A percentile compares a stretch with the other conserved stretches of the same genome.
Conservation (phyloP, 805 yeast genomes). For the Lachancea lanzarotensis region DNA sequence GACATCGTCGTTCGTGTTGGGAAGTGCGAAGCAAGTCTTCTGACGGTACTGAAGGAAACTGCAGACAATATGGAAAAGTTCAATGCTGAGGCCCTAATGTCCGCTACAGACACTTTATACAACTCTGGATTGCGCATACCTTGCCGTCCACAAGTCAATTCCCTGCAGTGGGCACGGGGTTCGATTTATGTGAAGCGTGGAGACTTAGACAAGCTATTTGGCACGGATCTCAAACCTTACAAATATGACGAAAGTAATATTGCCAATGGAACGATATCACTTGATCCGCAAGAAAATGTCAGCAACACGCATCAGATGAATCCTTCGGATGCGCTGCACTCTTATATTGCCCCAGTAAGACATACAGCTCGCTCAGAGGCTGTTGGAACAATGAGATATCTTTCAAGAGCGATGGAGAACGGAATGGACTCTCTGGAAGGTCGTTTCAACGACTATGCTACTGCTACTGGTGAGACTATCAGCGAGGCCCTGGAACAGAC, state of each 20-base stretch:
- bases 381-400: conserved; percentile 37
- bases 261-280: conserved; percentile 39
- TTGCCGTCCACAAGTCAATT: conserved; percentile 69
- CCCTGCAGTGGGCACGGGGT: conserved; percentile 85
- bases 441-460: conserved; percentile 51
- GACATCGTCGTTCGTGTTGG: conserved; percentile 53
- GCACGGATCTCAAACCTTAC: conserved; percentile 62
- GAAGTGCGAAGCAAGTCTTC: conserved; percentile 46
- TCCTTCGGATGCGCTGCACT: conserved; percentile 13
- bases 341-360: conserved; percentile 46
- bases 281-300: conserved; percentile 20
- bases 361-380: conserved; percentile 31
- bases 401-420: conserved; percentile 41
- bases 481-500: conserved; percentile 45
- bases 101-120: conserved; percentile 53
- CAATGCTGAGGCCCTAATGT: conserved; percentile 2
- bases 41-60: conserved; percentile 42
- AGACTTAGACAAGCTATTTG: conserved; percentile 61
- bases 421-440: conserved; percentile 51
- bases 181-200: conserved; percentile 50
- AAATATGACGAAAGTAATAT: conserved; percentile 54
- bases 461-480: conserved; percentile 45
- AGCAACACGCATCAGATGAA: conserved; percentile 11
- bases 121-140: conserved; percentile 65
- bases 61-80: conserved; percentile 36